These are phyloP conservation scores for Colletotrichum truncatum DNA, from an alignment of 2,329 filamentous ascomycete genomes.

Conservation along the genomic window DNA sequence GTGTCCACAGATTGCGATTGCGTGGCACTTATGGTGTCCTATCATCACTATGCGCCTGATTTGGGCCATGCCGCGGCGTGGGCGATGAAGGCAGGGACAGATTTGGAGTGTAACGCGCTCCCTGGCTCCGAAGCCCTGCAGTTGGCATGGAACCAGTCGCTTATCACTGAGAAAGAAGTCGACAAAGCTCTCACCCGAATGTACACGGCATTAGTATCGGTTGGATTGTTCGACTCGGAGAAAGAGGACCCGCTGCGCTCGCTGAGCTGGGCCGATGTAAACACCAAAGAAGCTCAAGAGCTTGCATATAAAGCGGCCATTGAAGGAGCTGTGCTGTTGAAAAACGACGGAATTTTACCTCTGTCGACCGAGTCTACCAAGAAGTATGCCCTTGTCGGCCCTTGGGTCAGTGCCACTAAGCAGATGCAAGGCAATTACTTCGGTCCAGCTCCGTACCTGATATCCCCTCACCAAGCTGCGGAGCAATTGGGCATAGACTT, in stretches of 20 bases:
- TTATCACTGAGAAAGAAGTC: constrained; percentile 39
- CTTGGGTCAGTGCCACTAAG: constrained; percentile 43
- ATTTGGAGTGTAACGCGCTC: constrained; percentile 41
- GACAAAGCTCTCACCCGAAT: constrained; percentile 60
- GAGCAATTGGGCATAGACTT: constrained; percentile 39
- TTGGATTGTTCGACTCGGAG: constrained; percentile 66
- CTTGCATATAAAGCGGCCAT: constrained; percentile 60
- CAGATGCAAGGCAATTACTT: constrained; percentile 33
- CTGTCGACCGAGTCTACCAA: constrained; percentile 42
- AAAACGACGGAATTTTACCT: constrained; percentile 62
- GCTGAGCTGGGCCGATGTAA: constrained; percentile 64
- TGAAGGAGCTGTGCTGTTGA: constrained; percentile 58
- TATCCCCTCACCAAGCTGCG: constrained; percentile 31
- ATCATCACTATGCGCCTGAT: constrained; percentile 17
- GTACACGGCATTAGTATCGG: constrained; percentile 62
- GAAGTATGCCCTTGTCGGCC: constrained; percentile 42
- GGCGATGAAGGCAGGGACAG: constrained; percentile 45
- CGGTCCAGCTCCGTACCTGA: constrained; percentile 33
- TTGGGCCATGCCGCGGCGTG: constrained; percentile 44
- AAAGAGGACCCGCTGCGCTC: constrained; percentile 54
- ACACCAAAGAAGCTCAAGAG: constrained; percentile 59
- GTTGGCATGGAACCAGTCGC: constrained; percentile 40
- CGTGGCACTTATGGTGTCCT: constrained; percentile 21
- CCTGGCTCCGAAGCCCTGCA: constrained; percentile 18
- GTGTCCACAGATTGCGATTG: constrained; percentile 72